Base-by-base conservation (phyloP, 768 basidiomycete species). In the Phaeotremella skinneri region DNA sequence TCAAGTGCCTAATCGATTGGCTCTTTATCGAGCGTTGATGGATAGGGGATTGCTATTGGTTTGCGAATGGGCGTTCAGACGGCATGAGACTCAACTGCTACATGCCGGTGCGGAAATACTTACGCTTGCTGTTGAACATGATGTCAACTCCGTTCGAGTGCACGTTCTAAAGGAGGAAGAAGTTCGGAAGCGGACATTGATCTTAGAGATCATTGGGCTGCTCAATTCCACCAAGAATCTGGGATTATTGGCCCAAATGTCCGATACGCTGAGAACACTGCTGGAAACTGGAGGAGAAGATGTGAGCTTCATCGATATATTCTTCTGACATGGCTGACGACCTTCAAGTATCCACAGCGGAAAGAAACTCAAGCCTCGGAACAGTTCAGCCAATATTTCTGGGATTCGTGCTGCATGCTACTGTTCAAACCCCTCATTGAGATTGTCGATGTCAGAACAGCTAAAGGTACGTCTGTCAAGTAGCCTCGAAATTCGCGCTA, bases 311-410 rank as follows among this genome's bases (percentile, higher is more conserved):
- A 47, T 39, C 42, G 37, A 3, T 14, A 4, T 27, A 4, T 50
- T 4, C 4, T 27, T 37, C 31, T 17, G 3, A 23, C 32, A 14
- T 25, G 17, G 37, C 56, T 50, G 21, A 49, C 30, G 37, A 4
- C 27, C 23, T n/a, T 32, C 20, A 31, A 57, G 52, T 74, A 65
- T 53, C 27, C 61, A 20, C 61, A 55, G 21, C 71, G 64, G 31
- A 73, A 75, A 75, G 92, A 94, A 63, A 89, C 91, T 53, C 87
- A 88, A 4, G 83, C 85, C 32, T 87, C 87, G 1, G 96, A 98
- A 75, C 84, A 85, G 56, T 99, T 92, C 80, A 81, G 93, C 71
- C 88, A 92, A 37, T 90, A 91, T 75, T 94, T 97, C 77, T 97
- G 97, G 80, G 90, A 91, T 45, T 56, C 65, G 20, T 90, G 87